Conservation (phyloP, 2,329 filamentous ascomycete species). For the Diaporthe amygdali region DNA sequence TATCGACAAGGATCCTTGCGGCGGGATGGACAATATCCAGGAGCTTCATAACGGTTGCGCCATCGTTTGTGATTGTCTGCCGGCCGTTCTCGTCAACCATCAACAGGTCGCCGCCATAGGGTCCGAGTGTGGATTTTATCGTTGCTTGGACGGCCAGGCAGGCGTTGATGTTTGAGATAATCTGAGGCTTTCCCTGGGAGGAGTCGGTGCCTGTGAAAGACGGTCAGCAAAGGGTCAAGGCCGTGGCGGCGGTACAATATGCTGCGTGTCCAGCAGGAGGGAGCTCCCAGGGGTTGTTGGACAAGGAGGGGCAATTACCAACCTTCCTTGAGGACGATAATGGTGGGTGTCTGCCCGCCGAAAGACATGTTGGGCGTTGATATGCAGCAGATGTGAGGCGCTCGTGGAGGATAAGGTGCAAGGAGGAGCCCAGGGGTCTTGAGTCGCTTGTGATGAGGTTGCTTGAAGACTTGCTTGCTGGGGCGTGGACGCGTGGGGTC, state of each 20-base stretch:
- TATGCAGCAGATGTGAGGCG: not conserved
- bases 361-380: constrained; percentile 76
- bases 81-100: constrained; percentile 94
- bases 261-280: constrained; percentile 8
- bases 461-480: not conserved
- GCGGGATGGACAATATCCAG: constrained; percentile 98
- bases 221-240: constrained; percentile 25
- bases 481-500: constrained; percentile 23
- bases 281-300: constrained; percentile 29
- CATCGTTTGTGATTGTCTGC: constrained; percentile 99
- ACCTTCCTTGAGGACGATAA: constrained; percentile 98
- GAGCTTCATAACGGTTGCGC: constrained; percentile 99
- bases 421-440: not conserved
- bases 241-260: constrained; percentile 8
- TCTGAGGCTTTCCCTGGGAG: constrained; percentile 95
- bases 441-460: constrained; percentile 5
- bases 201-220: constrained; percentile 81
- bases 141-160: constrained; percentile 95
- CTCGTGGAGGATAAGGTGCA: not conserved
- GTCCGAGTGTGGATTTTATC: constrained; percentile 93
- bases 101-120: constrained; percentile 94
- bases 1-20: constrained; percentile 95
- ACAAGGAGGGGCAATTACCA: constrained; percentile 44
- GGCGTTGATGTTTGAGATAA: constrained; percentile 98
- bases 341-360: constrained; percentile 95